Evolutionary conservation across 2,329 filamentous ascomycete genomes (phyloP), one percentile per base, ranked within the genome.

Genomic region (Massarina eburnea): DNA sequence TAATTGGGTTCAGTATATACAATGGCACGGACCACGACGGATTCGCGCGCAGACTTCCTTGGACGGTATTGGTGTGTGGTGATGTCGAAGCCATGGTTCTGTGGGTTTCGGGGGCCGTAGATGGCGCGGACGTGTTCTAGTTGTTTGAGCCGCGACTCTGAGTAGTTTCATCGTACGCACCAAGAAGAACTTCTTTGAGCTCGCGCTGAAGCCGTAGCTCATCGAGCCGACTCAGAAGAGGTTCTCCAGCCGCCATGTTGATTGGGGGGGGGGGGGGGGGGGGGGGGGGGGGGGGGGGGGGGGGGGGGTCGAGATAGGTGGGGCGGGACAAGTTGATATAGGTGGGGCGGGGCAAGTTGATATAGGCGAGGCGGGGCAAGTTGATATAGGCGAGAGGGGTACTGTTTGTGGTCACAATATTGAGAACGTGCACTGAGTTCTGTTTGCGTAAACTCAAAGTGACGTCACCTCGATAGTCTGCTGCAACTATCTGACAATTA

Each of bases 81-180:
- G 14, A 49, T 19, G 12, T 37, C 41, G 30, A 48, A 43, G n/a
- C 39, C 45, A 24, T 39, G 8, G 33, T 37, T 33, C 26, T 26
- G n/a, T 19, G 41, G 38, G 15, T 48, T 29, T 7, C 18, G 10
- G n/a, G 41, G 19, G 19, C 14, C 15, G 41, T 45, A 45, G 24
- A 48, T 38, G 18, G 35, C 35, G 35, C 19, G 19, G 10, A 38
- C 35, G 7, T 38, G 17, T 6, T 22, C 35, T 38, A 6, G 21
- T 6, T 19, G n/a, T 3, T 3, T 19, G 20, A 15, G 18, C 20
- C 9, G 35, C n/a, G 18, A 6, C 15, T 22, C 12, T 14, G 9
- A 5, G 19, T 17, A 26, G 6, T 26, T 12, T 5, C 10, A 14
- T 14, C 8, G 19, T 14, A 15, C 35, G 5, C 8, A 38, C 35